Evolutionary conservation across 176 grass and related monocot species (phyloP), one percentile per base, ranked within the genome.

Genomic region (Calamus simplicifolius): DNA sequence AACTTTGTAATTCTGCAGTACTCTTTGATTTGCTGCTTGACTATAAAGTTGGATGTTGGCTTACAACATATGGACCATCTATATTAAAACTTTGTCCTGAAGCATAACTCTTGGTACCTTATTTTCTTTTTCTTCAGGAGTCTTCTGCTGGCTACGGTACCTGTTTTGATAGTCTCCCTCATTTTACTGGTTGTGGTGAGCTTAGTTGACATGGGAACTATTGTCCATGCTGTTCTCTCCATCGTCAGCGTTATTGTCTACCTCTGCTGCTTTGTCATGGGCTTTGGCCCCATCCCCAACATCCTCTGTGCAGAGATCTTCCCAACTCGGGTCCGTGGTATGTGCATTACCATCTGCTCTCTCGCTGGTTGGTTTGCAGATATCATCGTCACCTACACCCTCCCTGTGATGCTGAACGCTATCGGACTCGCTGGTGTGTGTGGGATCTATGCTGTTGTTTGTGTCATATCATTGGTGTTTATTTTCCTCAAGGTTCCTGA

Each of bases 231-330:
- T 10, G 80, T 77, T 31, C 23, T 89, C 43, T 83, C 82, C 16
- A 95, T 86, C 16, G 31, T 54, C 4, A 79, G 83, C 27, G 86
- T 95, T 3, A 62, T 90, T 16, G 49, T 87, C 23, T 95, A 90
- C 77, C 68, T 95, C 12, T 95, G 86, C 77, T 81, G 74, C 51
- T 95, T 95, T 62, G 86, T 95, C 16, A 95, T 95, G 90, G 90
- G 90, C 0, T 90, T 95, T 31, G 82, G 90, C 0, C 91, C 86
- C 59, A 71, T 95, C 69, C 90, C 91, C 17, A 89, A 84, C 71
- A 95, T 95, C 67, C 66, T 90, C 8, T 95, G 86, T 50, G 64
- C 86, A 0, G 90, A 89, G 74, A 89, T 89, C 29, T 95, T 95
- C 71, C 90, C 86, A 0, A 95, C 91, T n/a, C 77, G 82, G 15